Base-by-base conservation (phyloP, 1,284 basidiomycete species). In the Flammula alnicola region DNA sequence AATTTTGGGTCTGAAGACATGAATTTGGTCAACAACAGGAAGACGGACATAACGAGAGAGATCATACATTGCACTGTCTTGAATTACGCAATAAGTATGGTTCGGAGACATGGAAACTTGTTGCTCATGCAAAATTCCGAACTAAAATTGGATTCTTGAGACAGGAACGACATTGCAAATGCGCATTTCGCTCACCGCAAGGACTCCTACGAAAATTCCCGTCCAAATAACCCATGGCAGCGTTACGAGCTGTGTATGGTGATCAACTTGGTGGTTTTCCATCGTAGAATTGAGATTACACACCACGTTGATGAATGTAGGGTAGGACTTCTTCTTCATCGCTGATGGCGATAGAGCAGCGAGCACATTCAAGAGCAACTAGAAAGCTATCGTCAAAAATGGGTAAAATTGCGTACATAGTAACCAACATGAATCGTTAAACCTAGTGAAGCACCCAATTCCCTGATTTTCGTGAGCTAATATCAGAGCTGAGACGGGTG, bases 181-280 rank as follows among this genome's bases (percentile, higher is more conserved):
- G 9, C 4, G n/a, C 23, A 14, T 4, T 4, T 12, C 11, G 39
- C 61, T 49, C 39, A 67, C 67, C 19, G 63, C 36, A 10, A 67
- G 36, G 4, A 63, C 52, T 6, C 60, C 62, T 9, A 63, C 32
- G 11, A 63, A 55, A 25, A 63, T 42, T 10, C 47, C 56, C 6
- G 55, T 36, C 63, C 63, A 67, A 9, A 63, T 44, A 4, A 63
- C 37, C 63, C 66, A 67, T 3, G 67, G 66, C 11, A 58, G 37
- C 14, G 17, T 26, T 2, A 9, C n/a, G n/a, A 26, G 4, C 17
- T 10, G 17, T 5, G 20, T 12, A 4, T 10, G 22, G n/a, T n/a
- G n/a, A n/a, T n/a, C n/a, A n/a, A n/a, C n/a, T n/a, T n/a, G n/a
- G n/a, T n/a, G n/a, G n/a, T n/a, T n/a, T n/a, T n/a, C n/a, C n/a